phyloP scores from a whole-genome alignment of 495 filamentous ascomycete species.

The Tuber microsphaerosporum region DNA sequence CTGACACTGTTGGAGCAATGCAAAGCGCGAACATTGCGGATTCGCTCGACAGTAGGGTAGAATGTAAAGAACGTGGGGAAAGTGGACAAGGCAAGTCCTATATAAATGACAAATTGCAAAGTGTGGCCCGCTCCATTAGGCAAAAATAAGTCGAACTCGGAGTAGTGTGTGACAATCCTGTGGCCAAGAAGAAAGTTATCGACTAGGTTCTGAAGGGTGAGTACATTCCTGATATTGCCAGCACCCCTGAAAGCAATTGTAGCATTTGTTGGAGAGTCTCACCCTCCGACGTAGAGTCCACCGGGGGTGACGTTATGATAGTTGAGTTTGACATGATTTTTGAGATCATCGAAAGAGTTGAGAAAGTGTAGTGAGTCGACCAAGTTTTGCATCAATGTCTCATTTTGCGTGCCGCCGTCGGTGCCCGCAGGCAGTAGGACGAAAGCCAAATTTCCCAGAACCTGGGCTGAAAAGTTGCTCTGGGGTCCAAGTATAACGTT shows the following conservation, averaged over 20 bases:
- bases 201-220: constrained; percentile 68
- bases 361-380: constrained; percentile 50
- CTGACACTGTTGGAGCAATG: constrained; percentile 82
- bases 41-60: constrained; percentile 73
- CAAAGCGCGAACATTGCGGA: constrained; percentile 67
- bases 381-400: constrained; percentile 8
- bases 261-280: constrained; percentile 34
- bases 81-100: constrained; percentile 64
- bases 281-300: constrained; percentile 62
- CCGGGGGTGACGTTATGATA: constrained; percentile 65
- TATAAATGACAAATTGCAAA: constrained; percentile 58
- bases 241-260: constrained; percentile 58
- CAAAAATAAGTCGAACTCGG: constrained; percentile 64
- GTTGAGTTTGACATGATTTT: constrained; percentile 53
- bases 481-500: constrained; percentile 59
- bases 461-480: constrained; percentile 46
- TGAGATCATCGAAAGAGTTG: constrained; percentile 59
- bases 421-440: constrained; percentile 45
- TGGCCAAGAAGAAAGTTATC: constrained; percentile 49
- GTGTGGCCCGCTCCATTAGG: constrained; percentile 56
- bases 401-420: background rate
- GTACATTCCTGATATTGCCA: constrained; percentile 48
- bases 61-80: constrained; percentile 80
- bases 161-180: constrained; percentile 59
- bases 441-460: constrained; percentile 45